Evolutionary conservation across 2,329 filamentous ascomycete genomes (phyloP).

Genomic region (Neonectria ditissima): DNA sequence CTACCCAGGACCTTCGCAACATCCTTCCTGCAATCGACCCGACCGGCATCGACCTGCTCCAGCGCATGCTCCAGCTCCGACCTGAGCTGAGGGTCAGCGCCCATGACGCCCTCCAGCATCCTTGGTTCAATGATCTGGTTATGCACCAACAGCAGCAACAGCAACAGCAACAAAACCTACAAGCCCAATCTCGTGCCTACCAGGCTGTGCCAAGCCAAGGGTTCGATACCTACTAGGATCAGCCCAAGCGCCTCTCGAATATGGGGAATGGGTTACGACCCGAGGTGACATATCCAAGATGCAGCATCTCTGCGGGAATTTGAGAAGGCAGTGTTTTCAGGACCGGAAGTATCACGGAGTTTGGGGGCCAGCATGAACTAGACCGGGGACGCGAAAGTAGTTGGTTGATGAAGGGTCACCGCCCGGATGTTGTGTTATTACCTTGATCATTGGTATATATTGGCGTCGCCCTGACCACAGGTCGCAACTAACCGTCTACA

Average conservation of each 20-base stretch:
- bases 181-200: slow-evolving; percentile 57
- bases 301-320: slow-evolving; percentile 12
- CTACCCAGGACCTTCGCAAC: slow-evolving; percentile 87
- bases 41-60: slow-evolving; percentile 86
- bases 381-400: slow-evolving; percentile 33
- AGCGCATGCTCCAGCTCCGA: slow-evolving; percentile 90
- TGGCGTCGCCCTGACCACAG: slow-evolving; percentile 10
- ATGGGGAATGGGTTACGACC: slow-evolving; percentile 2
- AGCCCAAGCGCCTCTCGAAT: background rate
- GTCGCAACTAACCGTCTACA: slow-evolving; percentile 28
- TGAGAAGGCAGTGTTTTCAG: slow-evolving; percentile 7
- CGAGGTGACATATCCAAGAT: slow-evolving; percentile 5
- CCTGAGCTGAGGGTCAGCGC: slow-evolving; percentile 94
- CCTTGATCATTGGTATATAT: slow-evolving; percentile 21
- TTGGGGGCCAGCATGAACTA: slow-evolving; percentile 39
- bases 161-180: slow-evolving; percentile 53
- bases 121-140: slow-evolving; percentile 87
- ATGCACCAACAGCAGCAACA: slow-evolving; percentile 65
- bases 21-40: slow-evolving; percentile 93
- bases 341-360: slow-evolving; percentile 40
- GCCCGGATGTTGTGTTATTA: slow-evolving; percentile 3
- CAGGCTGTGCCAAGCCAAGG: slow-evolving; percentile 54
- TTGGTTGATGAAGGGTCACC: slow-evolving; percentile 31
- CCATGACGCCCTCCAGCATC: slow-evolving; percentile 85
- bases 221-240: slow-evolving; percentile 51